Evolutionary conservation across 2,329 filamentous ascomycete species (phyloP), one percentile per base, ranked within the genome.

Genomic region (Clathrospora elynae): DNA sequence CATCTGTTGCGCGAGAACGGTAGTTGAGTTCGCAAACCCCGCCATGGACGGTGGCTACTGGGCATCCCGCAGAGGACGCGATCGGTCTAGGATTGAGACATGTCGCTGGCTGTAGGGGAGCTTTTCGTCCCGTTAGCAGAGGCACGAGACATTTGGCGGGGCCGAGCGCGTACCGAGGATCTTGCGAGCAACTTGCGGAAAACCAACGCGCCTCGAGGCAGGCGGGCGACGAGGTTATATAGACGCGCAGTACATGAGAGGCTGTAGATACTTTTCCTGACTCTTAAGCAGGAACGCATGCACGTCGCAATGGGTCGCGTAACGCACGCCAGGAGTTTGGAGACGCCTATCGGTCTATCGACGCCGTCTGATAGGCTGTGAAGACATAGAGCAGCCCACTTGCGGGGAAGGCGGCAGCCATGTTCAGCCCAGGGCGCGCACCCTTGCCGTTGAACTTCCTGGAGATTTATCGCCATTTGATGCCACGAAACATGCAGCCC

Each of bases 31-130:
- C 52, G 47, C 59, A 42, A 60, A 57, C 44, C 59, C 65, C 54
- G 66, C 67, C 68, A 71, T 71, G 62, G 56, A 55, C 51, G 57
- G 52, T 58, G 60, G 59, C 36, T 36, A 42, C 45, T 51, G 53
- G 48, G 63, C 66, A 69, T 67, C 59, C 64, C 65, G 57, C 50
- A 48, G 42, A 57, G 57, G 58, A 56, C 46, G 55, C 58, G 49
- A 46, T 49, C 12, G 39, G 38, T 49, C 53, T 66, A 68, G 45
- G 40, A 61, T 34, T 40, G 62, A 45, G 61, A 54, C 65, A 68
- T 68, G 47, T 51, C 45, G 40, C 45, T 35, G 50, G 24, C 26
- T 46, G 49, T 59, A 42, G 42, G 47, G 37, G 42, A 52, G 53
- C 61, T 62, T 42, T 42, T 20, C 31, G 46, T 42, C 12, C 31